These are phyloP conservation scores for Monilinia vaccinii-corymbosi DNA, from an alignment of 2,329 filamentous ascomycete genomes.

Conservation along the genomic window DNA sequence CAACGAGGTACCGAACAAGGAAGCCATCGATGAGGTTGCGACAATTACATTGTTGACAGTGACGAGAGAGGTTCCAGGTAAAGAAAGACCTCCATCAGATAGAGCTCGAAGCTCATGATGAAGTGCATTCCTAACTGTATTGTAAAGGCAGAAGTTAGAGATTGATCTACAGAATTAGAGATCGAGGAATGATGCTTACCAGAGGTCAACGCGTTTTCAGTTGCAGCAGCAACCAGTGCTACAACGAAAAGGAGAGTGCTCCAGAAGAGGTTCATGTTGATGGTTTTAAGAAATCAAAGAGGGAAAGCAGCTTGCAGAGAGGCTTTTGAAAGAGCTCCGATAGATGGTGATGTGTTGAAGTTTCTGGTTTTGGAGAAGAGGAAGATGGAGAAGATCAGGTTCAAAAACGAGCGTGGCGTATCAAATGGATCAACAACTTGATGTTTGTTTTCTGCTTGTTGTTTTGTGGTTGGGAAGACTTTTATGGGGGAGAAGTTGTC, in stretches of 20 bases:
- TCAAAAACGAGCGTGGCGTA: not conserved
- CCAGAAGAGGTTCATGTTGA: slow-evolving; percentile 4
- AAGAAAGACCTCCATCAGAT: not conserved
- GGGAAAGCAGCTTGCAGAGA: not conserved
- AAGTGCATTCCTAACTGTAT: not conserved
- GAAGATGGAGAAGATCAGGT: not conserved
- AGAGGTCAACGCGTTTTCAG: not conserved
- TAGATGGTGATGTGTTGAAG: not conserved
- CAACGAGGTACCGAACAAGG: not conserved
- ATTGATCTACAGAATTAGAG: not conserved
- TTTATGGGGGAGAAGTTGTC: too few species aligned
- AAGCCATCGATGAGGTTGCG: not conserved
- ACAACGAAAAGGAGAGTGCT: not conserved
- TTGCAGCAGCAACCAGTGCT: not conserved
- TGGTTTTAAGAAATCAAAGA: not conserved
- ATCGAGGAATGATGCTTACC: not conserved
- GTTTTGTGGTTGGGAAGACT: not conserved
- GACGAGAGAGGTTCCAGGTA: not conserved
- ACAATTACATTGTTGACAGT: slow-evolving; percentile 4
- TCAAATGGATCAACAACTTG: slow-evolving; percentile 2
- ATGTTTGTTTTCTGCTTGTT: not conserved
- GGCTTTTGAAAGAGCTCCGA: not conserved
- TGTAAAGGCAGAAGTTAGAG: not conserved
- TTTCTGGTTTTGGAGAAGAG: too few species aligned
- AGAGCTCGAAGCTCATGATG: not conserved